Percentiles rank a stretch among this genome's conserved stretches.
phyloP scores from a whole-genome alignment of 1,284 basidiomycete species.

The Trametes hirsuta region DNA sequence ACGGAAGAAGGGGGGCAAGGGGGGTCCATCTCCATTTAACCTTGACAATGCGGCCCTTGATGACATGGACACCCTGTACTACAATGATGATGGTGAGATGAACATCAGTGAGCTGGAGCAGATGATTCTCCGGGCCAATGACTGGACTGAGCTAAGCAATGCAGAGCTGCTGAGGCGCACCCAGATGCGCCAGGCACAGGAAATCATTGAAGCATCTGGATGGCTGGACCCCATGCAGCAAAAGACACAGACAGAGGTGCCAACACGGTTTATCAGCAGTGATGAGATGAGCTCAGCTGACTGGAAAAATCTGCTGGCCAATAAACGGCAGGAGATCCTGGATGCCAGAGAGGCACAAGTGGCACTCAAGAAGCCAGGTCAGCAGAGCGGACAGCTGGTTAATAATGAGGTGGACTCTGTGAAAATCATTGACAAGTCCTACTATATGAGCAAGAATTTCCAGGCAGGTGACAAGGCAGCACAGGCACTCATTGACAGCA shows the following conservation, averaged over 20 bases:
- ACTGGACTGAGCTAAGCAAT: background rate
- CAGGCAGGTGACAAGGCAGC: background rate
- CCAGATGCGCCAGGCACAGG: background rate
- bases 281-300: background rate
- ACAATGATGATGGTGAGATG: background rate
- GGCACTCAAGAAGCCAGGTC: background rate
- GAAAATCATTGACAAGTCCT: background rate
- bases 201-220: background rate
- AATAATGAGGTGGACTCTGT: background rate
- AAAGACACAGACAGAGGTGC: background rate
- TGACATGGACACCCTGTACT: background rate
- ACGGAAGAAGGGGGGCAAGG: too few species aligned
- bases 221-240: background rate
- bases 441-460: background rate
- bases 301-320: background rate
- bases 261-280: background rate
- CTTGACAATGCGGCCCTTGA: too few species aligned
- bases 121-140: background rate
- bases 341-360: background rate
- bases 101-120: background rate
- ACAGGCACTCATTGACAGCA: too few species aligned
- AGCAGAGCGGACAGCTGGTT: background rate
- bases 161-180: background rate
- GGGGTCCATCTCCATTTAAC: too few species aligned
- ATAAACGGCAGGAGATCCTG: background rate